Evolutionary conservation across 2,329 filamentous ascomycete genomes (phyloP).

Genomic region (Aspergillus arachidicola): DNA sequence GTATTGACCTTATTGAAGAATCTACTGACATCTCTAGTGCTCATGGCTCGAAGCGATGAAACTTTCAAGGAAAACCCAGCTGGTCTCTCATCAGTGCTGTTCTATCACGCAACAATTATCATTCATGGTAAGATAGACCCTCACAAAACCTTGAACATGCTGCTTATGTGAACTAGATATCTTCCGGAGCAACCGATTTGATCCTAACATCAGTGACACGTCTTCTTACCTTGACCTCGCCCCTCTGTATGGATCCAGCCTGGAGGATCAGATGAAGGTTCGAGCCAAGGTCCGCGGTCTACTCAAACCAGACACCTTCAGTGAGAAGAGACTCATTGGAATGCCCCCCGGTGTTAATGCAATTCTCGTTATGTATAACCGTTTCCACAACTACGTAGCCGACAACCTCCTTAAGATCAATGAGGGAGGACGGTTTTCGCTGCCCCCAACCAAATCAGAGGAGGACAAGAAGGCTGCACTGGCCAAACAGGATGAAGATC

Average conservation of each 20-base stretch:
- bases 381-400: slow-evolving; percentile 45
- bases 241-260: slow-evolving; percentile 47
- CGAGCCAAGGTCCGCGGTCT: slow-evolving; percentile 41
- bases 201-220: slow-evolving; percentile 39
- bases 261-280: slow-evolving; percentile 37
- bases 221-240: slow-evolving; percentile 54
- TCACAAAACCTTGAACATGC: neutral
- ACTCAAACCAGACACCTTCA: slow-evolving; percentile 43
- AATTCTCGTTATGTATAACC: slow-evolving; percentile 40
- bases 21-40: slow-evolving; percentile 4
- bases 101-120: slow-evolving; percentile 56
- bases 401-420: slow-evolving; percentile 46
- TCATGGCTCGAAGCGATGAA: slow-evolving; percentile 13
- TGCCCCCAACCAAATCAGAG: slow-evolving; percentile 20
- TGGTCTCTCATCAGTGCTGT: slow-evolving; percentile 51
- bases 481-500: slow-evolving; percentile 37
- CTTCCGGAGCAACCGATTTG: slow-evolving; percentile 34
- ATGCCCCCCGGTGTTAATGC: slow-evolving; percentile 39
- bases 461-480: slow-evolving; percentile 38
- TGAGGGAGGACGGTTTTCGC: slow-evolving; percentile 37
- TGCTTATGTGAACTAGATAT: slow-evolving; percentile 35
- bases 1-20: neutral
- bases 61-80: slow-evolving; percentile 40
- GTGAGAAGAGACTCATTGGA: slow-evolving; percentile 35
- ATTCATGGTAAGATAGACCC: slow-evolving; percentile 45